Conservation (phyloP, 2,329 filamentous ascomycete species). For the Trichoderma aggressivum region DNA sequence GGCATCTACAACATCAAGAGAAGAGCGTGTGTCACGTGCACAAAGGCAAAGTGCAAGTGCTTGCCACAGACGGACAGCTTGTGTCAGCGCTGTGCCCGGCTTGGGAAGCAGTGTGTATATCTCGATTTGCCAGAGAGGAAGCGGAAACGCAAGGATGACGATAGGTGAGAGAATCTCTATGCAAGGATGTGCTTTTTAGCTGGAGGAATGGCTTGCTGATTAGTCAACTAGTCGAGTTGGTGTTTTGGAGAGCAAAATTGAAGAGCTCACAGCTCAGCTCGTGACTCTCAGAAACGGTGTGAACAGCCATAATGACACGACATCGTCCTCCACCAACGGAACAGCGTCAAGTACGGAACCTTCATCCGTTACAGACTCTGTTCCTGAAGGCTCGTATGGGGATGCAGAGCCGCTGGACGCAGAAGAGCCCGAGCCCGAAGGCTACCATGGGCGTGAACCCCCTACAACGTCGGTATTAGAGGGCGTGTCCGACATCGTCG, state of each 20-base stretch:
- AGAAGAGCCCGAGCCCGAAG: neutral
- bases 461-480: constrained; percentile 6
- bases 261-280: constrained; percentile 4
- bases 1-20: neutral
- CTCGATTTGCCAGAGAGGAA: constrained; percentile 17
- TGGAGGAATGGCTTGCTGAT: neutral
- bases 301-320: neutral
- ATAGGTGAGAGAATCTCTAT: neutral
- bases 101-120: constrained; percentile 16
- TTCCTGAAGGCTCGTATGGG: neutral
- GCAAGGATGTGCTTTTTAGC: accelerated
- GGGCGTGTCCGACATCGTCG: constrained; percentile 15
- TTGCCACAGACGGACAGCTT: constrained; percentile 1
- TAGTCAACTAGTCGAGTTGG: neutral
- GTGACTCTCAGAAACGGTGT: neutral
- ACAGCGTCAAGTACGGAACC: neutral
- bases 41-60: constrained; percentile 16
- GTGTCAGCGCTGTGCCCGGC: constrained; percentile 16
- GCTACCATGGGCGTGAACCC: neutral
- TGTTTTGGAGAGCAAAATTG: constrained; percentile 7
- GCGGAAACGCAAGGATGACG: neutral
- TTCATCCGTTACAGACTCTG: neutral
- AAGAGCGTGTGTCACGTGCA: constrained; percentile 19
- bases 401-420: neutral
- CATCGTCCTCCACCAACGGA: neutral